These are phyloP conservation scores for Sparassis latifolia DNA, from an alignment of 1,284 basidiomycete genomes.

Conservation along the genomic window DNA sequence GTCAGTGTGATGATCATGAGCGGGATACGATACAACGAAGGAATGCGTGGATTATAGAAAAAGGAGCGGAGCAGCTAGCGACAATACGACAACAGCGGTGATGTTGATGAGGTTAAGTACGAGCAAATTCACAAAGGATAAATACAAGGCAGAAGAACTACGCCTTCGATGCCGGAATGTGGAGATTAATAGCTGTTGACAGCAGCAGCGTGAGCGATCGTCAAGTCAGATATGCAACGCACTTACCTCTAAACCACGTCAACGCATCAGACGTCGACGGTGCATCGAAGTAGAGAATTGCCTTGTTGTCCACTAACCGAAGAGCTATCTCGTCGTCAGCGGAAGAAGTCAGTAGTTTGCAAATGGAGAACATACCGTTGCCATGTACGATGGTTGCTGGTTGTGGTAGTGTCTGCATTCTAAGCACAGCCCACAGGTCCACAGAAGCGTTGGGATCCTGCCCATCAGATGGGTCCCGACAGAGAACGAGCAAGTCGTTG, in stretches of 20 bases:
- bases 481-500: slow-evolving; percentile 89
- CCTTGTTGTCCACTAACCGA: slow-evolving; percentile 81
- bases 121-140: slow-evolving; percentile 3
- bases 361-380: slow-evolving; percentile 51
- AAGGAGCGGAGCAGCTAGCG: not conserved
- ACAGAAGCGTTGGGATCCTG: slow-evolving; percentile 67
- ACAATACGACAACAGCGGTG: no score
- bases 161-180: slow-evolving; percentile 50
- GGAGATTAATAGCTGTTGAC: slow-evolving; percentile 51
- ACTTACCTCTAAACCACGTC: slow-evolving; percentile 83
- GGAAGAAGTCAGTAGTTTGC: not conserved
- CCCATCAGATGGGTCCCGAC: slow-evolving; percentile 73
- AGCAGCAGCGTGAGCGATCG: not conserved
- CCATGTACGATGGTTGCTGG: slow-evolving; percentile 88
- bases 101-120: not conserved
- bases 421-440: slow-evolving; percentile 88
- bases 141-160: slow-evolving; percentile 13
- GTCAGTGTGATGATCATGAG: slow-evolving; percentile 2
- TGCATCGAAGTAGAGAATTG: slow-evolving; percentile 89
- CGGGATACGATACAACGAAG: slow-evolving; percentile 8
- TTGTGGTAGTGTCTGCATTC: slow-evolving; percentile 86
- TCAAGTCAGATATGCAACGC: not conserved
- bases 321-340: slow-evolving; percentile 43
- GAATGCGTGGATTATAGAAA: slow-evolving; percentile 8
- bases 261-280: slow-evolving; percentile 76